Evolutionary conservation across 306 rosid species (phyloP).

Genomic region (Fragaria vesca): DNA sequence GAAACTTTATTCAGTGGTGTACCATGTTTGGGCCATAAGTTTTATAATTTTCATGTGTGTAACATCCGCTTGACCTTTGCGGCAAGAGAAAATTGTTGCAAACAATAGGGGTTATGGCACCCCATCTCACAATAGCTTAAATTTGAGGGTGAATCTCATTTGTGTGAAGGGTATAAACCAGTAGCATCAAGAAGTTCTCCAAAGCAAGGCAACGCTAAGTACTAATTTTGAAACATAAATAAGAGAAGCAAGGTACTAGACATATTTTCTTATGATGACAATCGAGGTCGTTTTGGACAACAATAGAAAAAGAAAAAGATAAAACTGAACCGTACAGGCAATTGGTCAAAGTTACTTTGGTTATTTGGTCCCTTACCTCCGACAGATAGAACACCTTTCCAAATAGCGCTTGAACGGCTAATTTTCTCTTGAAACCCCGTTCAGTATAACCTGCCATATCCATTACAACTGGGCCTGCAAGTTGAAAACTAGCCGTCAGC

Average conservation of each 20-base stretch:
- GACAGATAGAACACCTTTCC: slow-evolving; percentile 93
- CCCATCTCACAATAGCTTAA: background rate
- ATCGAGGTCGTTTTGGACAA: background rate
- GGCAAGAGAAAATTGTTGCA: background rate
- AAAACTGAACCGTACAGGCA: slow-evolving; percentile 9
- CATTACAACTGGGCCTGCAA: slow-evolving; percentile 92
- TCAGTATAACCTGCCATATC: slow-evolving; percentile 81
- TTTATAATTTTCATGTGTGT: background rate
- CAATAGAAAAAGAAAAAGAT: background rate
- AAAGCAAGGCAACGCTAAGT: background rate
- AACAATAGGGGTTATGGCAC: background rate
- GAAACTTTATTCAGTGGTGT: background rate
- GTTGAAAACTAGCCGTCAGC: slow-evolving; percentile 23
- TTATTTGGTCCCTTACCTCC: slow-evolving; percentile 56
- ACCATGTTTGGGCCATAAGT: background rate
- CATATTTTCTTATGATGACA: background rate
- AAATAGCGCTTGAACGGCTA: slow-evolving; percentile 86
- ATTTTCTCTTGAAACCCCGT: slow-evolving; percentile 94
- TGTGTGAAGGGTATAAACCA: background rate
- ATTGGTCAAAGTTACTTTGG: background rate
- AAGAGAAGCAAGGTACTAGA: background rate
- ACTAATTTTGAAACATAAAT: background rate
- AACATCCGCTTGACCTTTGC: background rate
- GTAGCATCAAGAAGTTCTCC: background rate
- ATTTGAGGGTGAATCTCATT: background rate